Percentiles rank a stretch among this genome's conserved stretches.
phyloP scores from a whole-genome alignment of 2,329 filamentous ascomycete genomes.

The Endothia cerciana region DNA sequence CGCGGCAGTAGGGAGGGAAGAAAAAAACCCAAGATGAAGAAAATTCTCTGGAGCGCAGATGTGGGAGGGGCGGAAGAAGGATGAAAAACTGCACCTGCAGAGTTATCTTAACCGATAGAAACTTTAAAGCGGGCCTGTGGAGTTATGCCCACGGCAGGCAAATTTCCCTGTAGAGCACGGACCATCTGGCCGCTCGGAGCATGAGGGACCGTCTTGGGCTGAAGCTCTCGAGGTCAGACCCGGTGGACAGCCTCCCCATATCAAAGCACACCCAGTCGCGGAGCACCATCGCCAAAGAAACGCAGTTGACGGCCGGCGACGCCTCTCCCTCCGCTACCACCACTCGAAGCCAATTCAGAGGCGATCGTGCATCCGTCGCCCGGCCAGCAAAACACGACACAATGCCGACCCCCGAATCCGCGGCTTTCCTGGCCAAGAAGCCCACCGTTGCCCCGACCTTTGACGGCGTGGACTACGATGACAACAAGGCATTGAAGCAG shows the following conservation, averaged over 20 bases:
- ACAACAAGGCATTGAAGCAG: constrained; percentile 78
- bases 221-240: constrained; percentile 11
- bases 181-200: constrained; percentile 8
- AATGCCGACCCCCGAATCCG: constrained; percentile 86
- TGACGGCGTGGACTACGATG: constrained; percentile 84
- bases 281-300: constrained; percentile 15
- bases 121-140: constrained; percentile 2
- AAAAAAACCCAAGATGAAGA: constrained; percentile 13
- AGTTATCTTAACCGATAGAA: constrained; percentile 1
- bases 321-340: constrained; percentile 1
- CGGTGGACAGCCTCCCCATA: constrained; percentile 22
- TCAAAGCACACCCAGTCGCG: constrained; percentile 24
- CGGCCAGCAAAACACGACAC: constrained; percentile 30
- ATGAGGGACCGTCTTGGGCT: background rate
- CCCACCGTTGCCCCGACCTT: constrained; percentile 81
- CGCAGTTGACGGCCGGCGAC: constrained; percentile 3
- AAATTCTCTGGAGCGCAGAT: constrained; percentile 18
- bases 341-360: constrained; percentile 11
- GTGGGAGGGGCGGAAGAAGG: background rate
- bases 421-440: constrained; percentile 81
- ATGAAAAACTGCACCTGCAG: constrained; percentile 5
- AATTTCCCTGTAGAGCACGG: constrained; percentile 14
- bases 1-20: constrained; percentile 16
- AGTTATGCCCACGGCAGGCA: constrained; percentile 18
- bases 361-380: background rate